These are phyloP conservation scores for Bonia amplexicaulis DNA, from an alignment of 176 grass and related monocot genomes.

Conservation along the genomic window DNA sequence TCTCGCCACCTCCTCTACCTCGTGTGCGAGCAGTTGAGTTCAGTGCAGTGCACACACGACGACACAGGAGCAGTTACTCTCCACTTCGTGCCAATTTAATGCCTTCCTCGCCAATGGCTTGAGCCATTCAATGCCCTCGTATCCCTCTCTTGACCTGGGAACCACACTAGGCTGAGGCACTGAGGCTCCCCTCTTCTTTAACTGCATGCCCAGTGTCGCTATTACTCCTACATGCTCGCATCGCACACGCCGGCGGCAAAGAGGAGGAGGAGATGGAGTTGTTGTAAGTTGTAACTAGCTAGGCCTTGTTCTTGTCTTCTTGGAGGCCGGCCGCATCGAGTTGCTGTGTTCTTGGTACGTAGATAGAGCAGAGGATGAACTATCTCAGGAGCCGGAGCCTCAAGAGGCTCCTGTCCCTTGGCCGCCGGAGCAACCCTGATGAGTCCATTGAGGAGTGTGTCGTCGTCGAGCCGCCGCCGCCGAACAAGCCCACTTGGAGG, in stretches of 20 bases:
- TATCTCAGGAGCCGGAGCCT: conserved; percentile 67
- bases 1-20: not conserved
- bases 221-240: not conserved
- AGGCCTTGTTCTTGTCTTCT: not conserved
- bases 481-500: conserved; percentile 52
- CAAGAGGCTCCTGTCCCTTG: conserved; percentile 56
- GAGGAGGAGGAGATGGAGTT: not conserved
- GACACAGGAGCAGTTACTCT: not conserved
- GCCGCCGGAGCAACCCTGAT: conserved; percentile 40
- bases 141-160: not conserved
- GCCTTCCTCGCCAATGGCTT: conserved; percentile 4
- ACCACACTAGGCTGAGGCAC: not conserved
- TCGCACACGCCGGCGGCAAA: not conserved
- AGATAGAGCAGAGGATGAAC: conserved; percentile 16
- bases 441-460: conserved; percentile 30
- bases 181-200: not conserved
- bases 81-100: conserved; percentile 12
- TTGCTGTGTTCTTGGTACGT: not conserved
- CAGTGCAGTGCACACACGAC: conserved; percentile 10
- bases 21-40: not conserved
- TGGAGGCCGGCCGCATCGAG: not conserved
- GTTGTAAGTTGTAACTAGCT: not conserved
- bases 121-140: conserved; percentile 28
- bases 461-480: not conserved
- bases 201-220: not conserved